A percentile compares a stretch with the other conserved stretches of the same genome.
Evolutionary conservation across 768 basidiomycete species (phyloP).

Genomic region (Pisolithus microcarpus): DNA sequence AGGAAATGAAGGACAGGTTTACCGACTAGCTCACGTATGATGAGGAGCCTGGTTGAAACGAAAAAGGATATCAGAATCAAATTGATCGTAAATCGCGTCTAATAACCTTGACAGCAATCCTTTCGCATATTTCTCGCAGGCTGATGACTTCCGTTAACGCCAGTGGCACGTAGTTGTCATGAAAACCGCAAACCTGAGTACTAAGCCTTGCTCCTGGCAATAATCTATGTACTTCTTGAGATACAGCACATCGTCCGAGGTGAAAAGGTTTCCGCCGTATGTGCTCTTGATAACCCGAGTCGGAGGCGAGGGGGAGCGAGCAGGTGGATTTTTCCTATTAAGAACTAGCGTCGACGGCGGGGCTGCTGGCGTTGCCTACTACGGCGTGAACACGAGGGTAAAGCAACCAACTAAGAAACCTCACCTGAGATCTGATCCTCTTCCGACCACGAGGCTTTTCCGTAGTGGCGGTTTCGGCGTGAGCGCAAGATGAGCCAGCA

Average conservation of each 20-base stretch:
- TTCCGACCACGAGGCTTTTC: slow-evolving; percentile 63
- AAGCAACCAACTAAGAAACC: neutral
- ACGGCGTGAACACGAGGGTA: neutral
- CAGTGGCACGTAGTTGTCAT: neutral
- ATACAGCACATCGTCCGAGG: slow-evolving; percentile 74
- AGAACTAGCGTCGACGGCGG: slow-evolving; percentile 61
- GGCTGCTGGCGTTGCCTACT: slow-evolving; percentile 54
- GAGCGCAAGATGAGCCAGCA: slow-evolving; percentile 34
- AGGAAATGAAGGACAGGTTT: neutral
- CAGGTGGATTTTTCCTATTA: slow-evolving; percentile 57
- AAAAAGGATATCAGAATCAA: neutral
- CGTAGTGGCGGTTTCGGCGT: slow-evolving; percentile 17
- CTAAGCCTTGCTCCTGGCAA: slow-evolving; percentile 80
- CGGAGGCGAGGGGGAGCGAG: slow-evolving; percentile 79
- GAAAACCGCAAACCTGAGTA: slow-evolving; percentile 50
- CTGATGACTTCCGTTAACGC: slow-evolving; percentile 25
- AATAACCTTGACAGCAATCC: slow-evolving; percentile 73
- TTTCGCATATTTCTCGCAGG: slow-evolving; percentile 79
- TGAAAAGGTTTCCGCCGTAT: slow-evolving; percentile 84
- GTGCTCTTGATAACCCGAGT: slow-evolving; percentile 81
- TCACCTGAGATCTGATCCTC: slow-evolving; percentile 53
- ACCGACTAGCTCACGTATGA: slow-evolving; percentile 56
- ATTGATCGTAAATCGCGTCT: neutral
- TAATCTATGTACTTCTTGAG: slow-evolving; percentile 87
- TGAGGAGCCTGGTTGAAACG: slow-evolving; percentile 59